Evolutionary conservation across 2,329 filamentous ascomycete genomes (phyloP), one percentile per base, ranked within the genome.

Genomic region (Nigrospora sphaerica): DNA sequence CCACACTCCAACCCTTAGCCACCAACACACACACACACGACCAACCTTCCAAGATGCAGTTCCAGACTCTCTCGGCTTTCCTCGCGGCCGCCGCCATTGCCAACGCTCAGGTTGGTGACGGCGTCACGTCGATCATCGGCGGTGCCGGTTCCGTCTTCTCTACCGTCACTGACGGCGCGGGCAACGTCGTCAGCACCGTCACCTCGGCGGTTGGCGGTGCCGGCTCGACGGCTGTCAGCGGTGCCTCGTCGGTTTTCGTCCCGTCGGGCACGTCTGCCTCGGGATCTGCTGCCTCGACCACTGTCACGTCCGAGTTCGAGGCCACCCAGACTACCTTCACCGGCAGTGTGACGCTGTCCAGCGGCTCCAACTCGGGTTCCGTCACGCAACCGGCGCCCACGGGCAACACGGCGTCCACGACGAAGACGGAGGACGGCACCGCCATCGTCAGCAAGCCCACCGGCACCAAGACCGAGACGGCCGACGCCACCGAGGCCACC

Each of bases 31-130:
- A 43, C 18, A 35, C 16, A 7, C 6, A 14, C n/a, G n/a, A 36
- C 34, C 34, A 4, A 14, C 14, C 34, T 33, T n/a, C 28, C 42
- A 44, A 28, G n/a, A 44, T 44, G 42, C 42, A 44, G 42, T 44
- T 37, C 42, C 28, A 23, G 19, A 31, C 28, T 16, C 17, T 37
- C 33, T 28, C 42, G 12, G 12, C 36, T 12, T 33, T 44, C 33
- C 13, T 33, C 16, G 17, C 36, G 9, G 12, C 16, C 34, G 42
- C 42, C 34, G 42, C 42, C 17, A 17, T 12, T 12, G 34, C 19
- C 32, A 37, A 44, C 42, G 42, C 33, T 23, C 42, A 44, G 34
- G n/a, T 37, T 9, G 42, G 19, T 18, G 17, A 19, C 6, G 34
- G 6, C 34, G 18, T 39, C 33, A 44, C 32, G 33, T 37, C 32